phyloP scores from a whole-genome alignment of 345 rosid species.

The Psidium guajava region DNA sequence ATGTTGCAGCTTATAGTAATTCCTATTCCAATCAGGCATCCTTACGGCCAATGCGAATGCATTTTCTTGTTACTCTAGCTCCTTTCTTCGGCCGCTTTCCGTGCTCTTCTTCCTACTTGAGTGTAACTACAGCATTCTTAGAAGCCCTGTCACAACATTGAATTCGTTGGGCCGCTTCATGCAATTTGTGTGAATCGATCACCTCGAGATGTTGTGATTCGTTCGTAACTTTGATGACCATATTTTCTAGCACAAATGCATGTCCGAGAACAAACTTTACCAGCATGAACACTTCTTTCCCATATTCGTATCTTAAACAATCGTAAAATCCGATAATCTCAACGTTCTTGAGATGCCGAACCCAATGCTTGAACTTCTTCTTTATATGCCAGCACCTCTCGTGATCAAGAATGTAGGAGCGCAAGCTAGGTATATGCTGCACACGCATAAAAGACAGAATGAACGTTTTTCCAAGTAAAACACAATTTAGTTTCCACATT shows the following conservation, averaged over 20 bases:
- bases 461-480: neutral
- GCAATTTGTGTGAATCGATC: neutral
- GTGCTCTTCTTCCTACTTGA: neutral
- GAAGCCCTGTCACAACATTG: neutral
- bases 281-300: neutral
- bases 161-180: neutral
- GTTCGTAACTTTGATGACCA: neutral
- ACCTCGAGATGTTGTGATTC: rapidly evolving
- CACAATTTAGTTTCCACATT: neutral
- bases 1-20: neutral
- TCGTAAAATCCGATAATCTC: neutral
- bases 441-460: neutral
- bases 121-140: neutral
- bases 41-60: neutral
- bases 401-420: neutral
- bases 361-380: neutral
- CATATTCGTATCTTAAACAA: neutral
- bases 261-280: neutral
- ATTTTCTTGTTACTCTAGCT: neutral
- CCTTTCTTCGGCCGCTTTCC: neutral
- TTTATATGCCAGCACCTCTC: neutral
- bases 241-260: neutral
- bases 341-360: rapidly evolving
- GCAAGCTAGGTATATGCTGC: neutral
- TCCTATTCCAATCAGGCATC: neutral